Conservation (phyloP, 352 stramenopile genomes). For the Phytopythium helicoides region DNA sequence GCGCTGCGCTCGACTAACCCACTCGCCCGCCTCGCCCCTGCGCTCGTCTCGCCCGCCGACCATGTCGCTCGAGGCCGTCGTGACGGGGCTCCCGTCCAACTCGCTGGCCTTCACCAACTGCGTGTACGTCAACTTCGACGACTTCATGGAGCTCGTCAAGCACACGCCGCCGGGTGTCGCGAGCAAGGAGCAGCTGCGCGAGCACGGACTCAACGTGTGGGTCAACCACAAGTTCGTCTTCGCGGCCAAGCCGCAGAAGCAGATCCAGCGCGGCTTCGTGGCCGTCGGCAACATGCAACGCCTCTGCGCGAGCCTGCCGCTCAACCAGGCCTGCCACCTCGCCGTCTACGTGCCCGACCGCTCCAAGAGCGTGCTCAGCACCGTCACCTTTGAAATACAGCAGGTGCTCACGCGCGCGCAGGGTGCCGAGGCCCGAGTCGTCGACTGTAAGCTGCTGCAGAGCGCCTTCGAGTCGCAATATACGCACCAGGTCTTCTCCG, state of each 20-base stretch:
- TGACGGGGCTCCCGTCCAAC: constrained; percentile 72
- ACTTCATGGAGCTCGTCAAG: constrained; percentile 70
- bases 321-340: constrained; percentile 64
- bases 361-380: constrained; percentile 47
- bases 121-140: constrained; percentile 73
- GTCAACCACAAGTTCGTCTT: constrained; percentile 83
- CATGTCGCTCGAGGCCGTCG: constrained; percentile 59
- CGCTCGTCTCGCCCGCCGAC: neutral
- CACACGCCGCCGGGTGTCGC: constrained; percentile 57
- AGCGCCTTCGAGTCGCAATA: constrained; percentile 67
- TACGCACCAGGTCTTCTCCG: constrained; percentile 67
- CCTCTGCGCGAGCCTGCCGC: constrained; percentile 67
- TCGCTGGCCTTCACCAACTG: constrained; percentile 83
- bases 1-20: too few species aligned
- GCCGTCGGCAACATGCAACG: constrained; percentile 78
- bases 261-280: constrained; percentile 52
- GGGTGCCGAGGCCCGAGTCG: constrained; percentile 46
- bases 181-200: constrained; percentile 69
- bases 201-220: constrained; percentile 78
- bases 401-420: constrained; percentile 70
- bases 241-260: constrained; percentile 68
- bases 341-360: constrained; percentile 52
- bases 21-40: neutral
- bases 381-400: constrained; percentile 83
- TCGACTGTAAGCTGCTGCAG: constrained; percentile 78